phyloP scores from a whole-genome alignment of 2,329 filamentous ascomycete species.

The Colletotrichum gigasporum region DNA sequence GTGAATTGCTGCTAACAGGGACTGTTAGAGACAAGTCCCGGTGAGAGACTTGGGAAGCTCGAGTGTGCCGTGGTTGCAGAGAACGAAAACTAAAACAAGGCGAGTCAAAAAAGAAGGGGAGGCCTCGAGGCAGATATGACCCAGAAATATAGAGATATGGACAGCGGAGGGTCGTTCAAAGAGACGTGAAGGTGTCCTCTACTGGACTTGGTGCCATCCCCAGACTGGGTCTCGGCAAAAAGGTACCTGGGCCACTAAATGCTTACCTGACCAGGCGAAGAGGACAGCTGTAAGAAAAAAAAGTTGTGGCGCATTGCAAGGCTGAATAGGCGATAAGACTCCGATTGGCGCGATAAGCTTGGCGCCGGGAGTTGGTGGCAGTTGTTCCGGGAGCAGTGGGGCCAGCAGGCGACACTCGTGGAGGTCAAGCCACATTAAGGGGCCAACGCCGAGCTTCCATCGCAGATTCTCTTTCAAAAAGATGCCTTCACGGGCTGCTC shows the following conservation, averaged over 20 bases:
- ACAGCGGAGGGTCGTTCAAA: slow-evolving; percentile 14
- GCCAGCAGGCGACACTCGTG: background rate
- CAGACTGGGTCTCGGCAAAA: slow-evolving; percentile 21
- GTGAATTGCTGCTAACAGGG: slow-evolving; percentile 4
- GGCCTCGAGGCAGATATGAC: slow-evolving; percentile 3
- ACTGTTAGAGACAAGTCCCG: slow-evolving; percentile 10
- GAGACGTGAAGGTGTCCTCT: slow-evolving; percentile 31
- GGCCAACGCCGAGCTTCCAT: slow-evolving; percentile 17
- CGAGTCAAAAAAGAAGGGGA: background rate
- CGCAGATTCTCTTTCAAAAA: slow-evolving; percentile 1
- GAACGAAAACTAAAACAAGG: background rate
- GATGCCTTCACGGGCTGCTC: background rate
- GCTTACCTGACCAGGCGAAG: slow-evolving; percentile 30
- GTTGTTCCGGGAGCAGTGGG: slow-evolving; percentile 4
- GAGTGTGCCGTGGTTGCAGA: background rate
- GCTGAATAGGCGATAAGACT: slow-evolving; percentile 21
- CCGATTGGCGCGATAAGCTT: slow-evolving; percentile 28
- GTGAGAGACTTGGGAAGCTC: slow-evolving; percentile 17
- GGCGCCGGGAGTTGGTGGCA: slow-evolving; percentile 12
- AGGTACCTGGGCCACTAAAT: slow-evolving; percentile 7
- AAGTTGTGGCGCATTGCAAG: slow-evolving; percentile 25
- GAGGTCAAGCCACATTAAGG: slow-evolving; percentile 15
- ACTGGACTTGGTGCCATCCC: slow-evolving; percentile 25
- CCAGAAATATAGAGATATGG: slow-evolving; percentile 17
- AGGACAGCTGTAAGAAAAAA: slow-evolving; percentile 32